Conservation (phyloP, 257 asterid genomes). For the Scutellaria barbata region DNA sequence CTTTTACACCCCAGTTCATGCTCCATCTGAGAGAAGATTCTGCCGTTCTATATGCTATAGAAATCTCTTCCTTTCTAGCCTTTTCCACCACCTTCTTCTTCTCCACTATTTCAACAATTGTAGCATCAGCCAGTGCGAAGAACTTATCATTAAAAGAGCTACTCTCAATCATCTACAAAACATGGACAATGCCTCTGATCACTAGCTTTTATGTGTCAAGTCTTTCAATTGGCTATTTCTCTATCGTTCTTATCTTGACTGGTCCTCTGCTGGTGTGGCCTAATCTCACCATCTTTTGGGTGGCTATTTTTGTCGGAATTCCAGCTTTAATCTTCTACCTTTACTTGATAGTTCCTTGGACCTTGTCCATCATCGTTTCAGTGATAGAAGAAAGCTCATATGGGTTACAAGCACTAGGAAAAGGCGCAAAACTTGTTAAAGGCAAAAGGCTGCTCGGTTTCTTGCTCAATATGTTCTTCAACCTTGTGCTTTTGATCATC, state of each 20-base stretch:
- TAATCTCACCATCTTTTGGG: background rate
- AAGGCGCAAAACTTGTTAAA: conserved; percentile 46
- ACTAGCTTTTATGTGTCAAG: conserved; percentile 44
- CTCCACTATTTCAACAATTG: conserved; percentile 39
- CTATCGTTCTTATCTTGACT: conserved; percentile 2
- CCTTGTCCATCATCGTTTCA: conserved; percentile 49
- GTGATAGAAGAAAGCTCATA: conserved; percentile 48
- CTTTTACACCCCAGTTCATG: conserved; percentile 7
- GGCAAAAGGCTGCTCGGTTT: conserved; percentile 54
- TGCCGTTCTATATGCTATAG: conserved; percentile 27
- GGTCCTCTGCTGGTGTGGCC: conserved; percentile 32
- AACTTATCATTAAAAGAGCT: conserved; percentile 38
- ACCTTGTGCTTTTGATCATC: conserved; percentile 24
- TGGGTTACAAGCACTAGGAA: conserved; percentile 55
- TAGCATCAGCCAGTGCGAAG: conserved; percentile 38
- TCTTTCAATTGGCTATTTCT: conserved; percentile 39
- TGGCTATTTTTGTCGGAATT: conserved; percentile 25
- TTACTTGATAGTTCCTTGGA: conserved; percentile 45
- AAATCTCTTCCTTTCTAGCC: conserved; percentile 35
- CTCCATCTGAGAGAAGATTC: conserved; percentile 32
- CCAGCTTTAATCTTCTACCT: conserved; percentile 31
- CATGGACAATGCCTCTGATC: conserved; percentile 49
- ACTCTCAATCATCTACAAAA: conserved; percentile 22
- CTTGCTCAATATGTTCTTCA: conserved; percentile 38
- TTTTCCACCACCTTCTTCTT: conserved; percentile 39